Conservation (phyloP, 495 filamentous ascomycete species). For the Aspergillus incahuasiensis region DNA sequence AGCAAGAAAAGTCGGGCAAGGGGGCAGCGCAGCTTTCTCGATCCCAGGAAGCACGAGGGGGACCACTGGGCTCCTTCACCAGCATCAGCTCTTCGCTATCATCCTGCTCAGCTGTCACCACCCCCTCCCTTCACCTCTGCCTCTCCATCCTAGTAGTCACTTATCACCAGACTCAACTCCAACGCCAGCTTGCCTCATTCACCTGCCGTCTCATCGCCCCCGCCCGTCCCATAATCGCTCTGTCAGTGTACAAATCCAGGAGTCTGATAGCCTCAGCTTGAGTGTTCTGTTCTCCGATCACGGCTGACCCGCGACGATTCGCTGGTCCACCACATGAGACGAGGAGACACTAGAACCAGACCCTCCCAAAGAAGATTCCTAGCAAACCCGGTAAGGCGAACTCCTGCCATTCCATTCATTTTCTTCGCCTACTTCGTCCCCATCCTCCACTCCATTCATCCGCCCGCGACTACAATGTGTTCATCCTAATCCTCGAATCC, state of each 20-base stretch:
- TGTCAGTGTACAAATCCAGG: slow-evolving; percentile 3
- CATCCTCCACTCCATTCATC: slow-evolving; percentile 14
- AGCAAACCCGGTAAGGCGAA: slow-evolving; percentile 19
- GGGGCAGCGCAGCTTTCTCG: not conserved
- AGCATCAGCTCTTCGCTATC: not conserved
- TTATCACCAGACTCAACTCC: slow-evolving; percentile 11
- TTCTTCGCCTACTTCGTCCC: slow-evolving; percentile 8
- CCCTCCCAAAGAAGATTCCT: slow-evolving; percentile 19
- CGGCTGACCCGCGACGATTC: slow-evolving; percentile 18
- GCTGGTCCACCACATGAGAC: slow-evolving; percentile 18
- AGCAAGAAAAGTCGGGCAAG: slow-evolving; percentile 9
- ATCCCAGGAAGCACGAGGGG: not conserved
- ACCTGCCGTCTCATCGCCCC: not conserved
- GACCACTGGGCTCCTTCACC: not conserved
- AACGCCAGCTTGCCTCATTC: not conserved
- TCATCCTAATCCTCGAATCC: slow-evolving; percentile 25
- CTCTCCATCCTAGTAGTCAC: not conserved
- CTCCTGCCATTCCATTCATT: slow-evolving; percentile 11
- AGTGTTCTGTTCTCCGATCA: slow-evolving; percentile 5
- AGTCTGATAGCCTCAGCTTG: slow-evolving; percentile 9
- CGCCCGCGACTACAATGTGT: slow-evolving; percentile 25
- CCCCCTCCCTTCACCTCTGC: slow-evolving; percentile 5
- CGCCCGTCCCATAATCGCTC: not conserved
- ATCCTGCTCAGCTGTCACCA: not conserved
- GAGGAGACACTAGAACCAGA: slow-evolving; percentile 12